These are phyloP conservation scores for Solanum medicagineum DNA, from an alignment of 257 asterid genomes.

Conservation along the genomic window DNA sequence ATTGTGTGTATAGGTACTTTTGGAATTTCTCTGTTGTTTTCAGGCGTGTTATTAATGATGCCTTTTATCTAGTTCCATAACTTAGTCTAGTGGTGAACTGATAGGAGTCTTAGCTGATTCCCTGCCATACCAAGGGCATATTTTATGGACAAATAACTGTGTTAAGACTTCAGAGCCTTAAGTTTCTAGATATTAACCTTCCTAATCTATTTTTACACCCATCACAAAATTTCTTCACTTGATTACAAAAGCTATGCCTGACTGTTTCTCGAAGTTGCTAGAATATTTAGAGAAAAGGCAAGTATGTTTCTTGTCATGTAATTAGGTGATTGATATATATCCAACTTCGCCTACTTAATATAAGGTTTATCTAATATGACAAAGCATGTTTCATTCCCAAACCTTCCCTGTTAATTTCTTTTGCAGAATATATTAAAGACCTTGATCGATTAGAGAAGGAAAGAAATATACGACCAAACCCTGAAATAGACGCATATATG, in stretches of 20 bases:
- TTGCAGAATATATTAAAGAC: conserved; percentile 56
- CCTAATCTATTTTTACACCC: neutral
- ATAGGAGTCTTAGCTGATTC: neutral
- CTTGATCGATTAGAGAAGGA: conserved; percentile 60
- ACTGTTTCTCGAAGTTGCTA: neutral
- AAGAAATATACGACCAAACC: conserved; percentile 53
- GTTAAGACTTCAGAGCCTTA: neutral
- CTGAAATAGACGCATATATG: conserved; percentile 85
- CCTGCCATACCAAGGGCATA: neutral
- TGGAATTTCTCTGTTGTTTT: neutral
- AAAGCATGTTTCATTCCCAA: neutral
- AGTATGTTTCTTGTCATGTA: neutral
- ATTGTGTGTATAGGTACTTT: neutral
- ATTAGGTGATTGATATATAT: neutral
- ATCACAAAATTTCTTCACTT: neutral
- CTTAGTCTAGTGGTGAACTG: neutral
- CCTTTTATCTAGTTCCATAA: neutral
- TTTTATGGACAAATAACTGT: neutral
- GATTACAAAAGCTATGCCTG: neutral
- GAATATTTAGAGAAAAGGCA: neutral
- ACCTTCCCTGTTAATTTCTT: neutral
- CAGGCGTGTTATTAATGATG: neutral
- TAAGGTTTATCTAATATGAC: neutral
- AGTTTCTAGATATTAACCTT: neutral
- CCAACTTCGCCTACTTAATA: neutral